These are phyloP conservation scores for Chrysoporthe puriensis DNA, from an alignment of 2,329 filamentous ascomycete genomes.

Conservation along the genomic window DNA sequence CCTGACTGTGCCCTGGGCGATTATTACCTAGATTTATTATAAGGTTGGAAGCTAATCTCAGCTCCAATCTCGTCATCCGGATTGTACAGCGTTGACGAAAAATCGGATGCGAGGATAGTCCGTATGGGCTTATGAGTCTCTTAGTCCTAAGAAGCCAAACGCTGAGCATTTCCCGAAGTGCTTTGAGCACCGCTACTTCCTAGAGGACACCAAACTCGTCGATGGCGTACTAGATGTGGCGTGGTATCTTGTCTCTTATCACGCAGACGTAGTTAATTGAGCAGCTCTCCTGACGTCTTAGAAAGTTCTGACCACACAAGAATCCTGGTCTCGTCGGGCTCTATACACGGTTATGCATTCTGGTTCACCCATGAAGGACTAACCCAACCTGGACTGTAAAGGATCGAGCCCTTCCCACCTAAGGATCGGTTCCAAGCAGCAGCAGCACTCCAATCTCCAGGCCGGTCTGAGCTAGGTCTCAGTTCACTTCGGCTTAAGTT, in stretches of 20 bases:
- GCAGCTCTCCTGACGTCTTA: constrained; percentile 19
- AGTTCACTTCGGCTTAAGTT: not conserved
- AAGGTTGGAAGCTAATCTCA: constrained; percentile 20
- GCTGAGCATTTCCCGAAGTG: not conserved
- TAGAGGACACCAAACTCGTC: not conserved
- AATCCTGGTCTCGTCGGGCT: constrained; percentile 21
- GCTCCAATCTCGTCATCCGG: constrained; percentile 23
- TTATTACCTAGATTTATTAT: not conserved
- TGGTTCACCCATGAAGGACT: not conserved
- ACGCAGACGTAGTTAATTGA: not conserved
- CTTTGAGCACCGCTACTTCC: not conserved
- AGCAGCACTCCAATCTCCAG: not conserved
- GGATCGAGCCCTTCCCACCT: not conserved
- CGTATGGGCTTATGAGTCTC: not conserved
- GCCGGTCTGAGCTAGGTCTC: not conserved
- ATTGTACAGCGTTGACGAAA: not conserved
- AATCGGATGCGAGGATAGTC: constrained; percentile 1
- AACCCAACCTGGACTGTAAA: not conserved
- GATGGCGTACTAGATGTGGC: not conserved
- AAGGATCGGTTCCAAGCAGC: not conserved
- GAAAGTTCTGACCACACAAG: constrained; percentile 23
- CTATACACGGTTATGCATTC: constrained; percentile 4
- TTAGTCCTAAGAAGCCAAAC: constrained; percentile 9
- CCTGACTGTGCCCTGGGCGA: constrained; percentile 6
- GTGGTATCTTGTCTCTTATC: not conserved